A percentile compares a stretch with the other conserved stretches of the same genome.
These are phyloP conservation scores for Penicillium goetzii DNA, from an alignment of 495 filamentous ascomycete species.

Conservation along the genomic window DNA sequence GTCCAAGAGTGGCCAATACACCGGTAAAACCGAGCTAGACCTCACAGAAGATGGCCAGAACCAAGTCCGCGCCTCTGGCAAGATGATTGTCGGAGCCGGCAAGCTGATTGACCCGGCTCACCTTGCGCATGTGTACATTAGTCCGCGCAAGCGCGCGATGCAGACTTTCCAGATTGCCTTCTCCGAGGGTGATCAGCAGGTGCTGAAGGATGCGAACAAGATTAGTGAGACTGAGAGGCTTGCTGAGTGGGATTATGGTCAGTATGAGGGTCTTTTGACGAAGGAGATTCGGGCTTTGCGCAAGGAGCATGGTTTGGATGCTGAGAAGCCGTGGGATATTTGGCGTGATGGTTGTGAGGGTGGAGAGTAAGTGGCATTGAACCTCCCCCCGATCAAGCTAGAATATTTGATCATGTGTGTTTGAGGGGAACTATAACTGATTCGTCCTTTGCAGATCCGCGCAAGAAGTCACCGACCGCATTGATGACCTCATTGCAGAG, in stretches of 20 bases:
- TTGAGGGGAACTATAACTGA: constrained; percentile 2
- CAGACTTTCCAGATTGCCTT: constrained; percentile 76
- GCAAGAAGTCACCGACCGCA: constrained; percentile 60
- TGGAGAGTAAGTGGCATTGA: constrained; percentile 41
- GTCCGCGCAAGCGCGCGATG: constrained; percentile 75
- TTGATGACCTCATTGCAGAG: constrained; percentile 68
- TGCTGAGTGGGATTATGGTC: constrained; percentile 86
- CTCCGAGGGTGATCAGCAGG: constrained; percentile 38
- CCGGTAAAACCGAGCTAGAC: constrained; percentile 78
- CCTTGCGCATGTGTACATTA: constrained; percentile 77
- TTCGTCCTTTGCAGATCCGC: constrained; percentile 39
- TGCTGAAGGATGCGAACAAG: constrained; percentile 31
- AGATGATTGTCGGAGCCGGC: constrained; percentile 72
- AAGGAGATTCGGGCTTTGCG: constrained; percentile 65
- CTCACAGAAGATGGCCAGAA: constrained; percentile 75
- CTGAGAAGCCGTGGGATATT: constrained; percentile 68
- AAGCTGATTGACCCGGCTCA: constrained; percentile 76
- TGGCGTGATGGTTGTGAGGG: constrained; percentile 79
- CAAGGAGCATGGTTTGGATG: constrained; percentile 61
- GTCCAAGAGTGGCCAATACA: constrained; percentile 84
- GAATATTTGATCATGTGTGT: neutral
- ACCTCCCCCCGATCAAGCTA: neutral
- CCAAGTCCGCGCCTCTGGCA: constrained; percentile 70
- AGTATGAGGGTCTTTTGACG: constrained; percentile 79
- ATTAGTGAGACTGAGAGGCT: constrained; percentile 68